Percentiles rank a stretch among this genome's conserved stretches.
Evolutionary conservation across 2,329 filamentous ascomycete species (phyloP).

Genomic region (Alternaria metachromatica): DNA sequence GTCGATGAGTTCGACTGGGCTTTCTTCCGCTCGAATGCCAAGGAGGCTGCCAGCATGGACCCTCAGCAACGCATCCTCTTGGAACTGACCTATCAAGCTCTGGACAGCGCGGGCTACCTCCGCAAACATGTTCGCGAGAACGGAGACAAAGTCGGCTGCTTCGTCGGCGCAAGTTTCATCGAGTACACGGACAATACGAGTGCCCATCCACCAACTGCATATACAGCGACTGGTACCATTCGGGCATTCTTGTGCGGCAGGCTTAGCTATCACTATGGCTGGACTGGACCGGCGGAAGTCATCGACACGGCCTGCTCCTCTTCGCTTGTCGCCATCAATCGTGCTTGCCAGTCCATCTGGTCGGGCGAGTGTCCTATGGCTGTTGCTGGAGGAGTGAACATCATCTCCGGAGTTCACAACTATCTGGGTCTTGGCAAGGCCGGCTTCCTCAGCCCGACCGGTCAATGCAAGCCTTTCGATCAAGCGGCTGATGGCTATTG

Average conservation of each 20-base stretch:
- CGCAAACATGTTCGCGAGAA: constrained; percentile 7
- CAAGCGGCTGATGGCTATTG: constrained; percentile 60
- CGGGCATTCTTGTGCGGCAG: constrained; percentile 30
- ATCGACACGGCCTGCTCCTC: constrained; percentile 49
- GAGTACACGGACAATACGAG: constrained; percentile 39
- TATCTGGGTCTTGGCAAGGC: constrained; percentile 47
- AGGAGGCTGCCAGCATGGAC: constrained; percentile 33
- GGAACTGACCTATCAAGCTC: constrained; percentile 40
- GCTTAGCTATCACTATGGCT: constrained; percentile 37
- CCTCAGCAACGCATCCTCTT: constrained; percentile 37
- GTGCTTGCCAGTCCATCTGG: constrained; percentile 35
- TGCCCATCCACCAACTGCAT: constrained; percentile 22
- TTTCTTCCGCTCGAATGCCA: constrained; percentile 32
- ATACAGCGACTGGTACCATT: constrained; percentile 27
- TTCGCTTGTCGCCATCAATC: constrained; percentile 39
- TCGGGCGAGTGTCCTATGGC: constrained; percentile 37
- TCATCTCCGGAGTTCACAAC: constrained; percentile 39
- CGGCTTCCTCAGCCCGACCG: constrained; percentile 53
- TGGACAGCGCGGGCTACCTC: constrained; percentile 45
- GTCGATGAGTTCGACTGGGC: constrained; percentile 44
- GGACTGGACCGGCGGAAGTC: constrained; percentile 31
- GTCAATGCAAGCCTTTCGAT: constrained; percentile 54
- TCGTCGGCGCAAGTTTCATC: constrained; percentile 38
- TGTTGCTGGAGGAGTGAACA: constrained; percentile 48
- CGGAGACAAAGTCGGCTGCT: constrained; percentile 40